A percentile compares a stretch with the other conserved stretches of the same genome.
phyloP scores from a whole-genome alignment of 2,329 filamentous ascomycete species.

The Pseudogymnoascus sp. region DNA sequence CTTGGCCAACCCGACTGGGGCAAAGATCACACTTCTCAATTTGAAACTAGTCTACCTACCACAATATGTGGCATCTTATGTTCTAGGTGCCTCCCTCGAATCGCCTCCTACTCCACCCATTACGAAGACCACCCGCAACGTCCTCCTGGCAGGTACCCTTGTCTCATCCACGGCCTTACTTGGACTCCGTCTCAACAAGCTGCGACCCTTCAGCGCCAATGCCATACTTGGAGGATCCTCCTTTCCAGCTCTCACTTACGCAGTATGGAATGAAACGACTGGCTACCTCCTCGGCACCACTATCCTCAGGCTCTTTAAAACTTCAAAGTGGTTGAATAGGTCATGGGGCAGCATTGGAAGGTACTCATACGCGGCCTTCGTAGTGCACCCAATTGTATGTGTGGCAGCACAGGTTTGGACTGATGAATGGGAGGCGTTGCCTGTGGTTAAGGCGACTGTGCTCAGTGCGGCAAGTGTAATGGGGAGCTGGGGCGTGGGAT shows the following conservation, averaged over 20 bases:
- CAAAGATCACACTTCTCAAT: neutral
- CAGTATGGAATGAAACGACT: slow-evolving; percentile 12
- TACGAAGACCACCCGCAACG: neutral
- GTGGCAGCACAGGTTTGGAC: neutral
- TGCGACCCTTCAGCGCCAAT: neutral
- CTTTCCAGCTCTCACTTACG: slow-evolving; percentile 7
- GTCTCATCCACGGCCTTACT: neutral
- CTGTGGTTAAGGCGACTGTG: neutral
- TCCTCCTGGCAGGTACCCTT: neutral
- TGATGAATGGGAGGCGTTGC: neutral
- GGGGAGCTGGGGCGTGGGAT: neutral
- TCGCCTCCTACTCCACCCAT: neutral
- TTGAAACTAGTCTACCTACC: neutral
- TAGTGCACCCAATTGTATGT: slow-evolving; percentile 12
- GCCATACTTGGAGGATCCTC: neutral
- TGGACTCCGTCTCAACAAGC: neutral
- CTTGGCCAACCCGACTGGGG: neutral
- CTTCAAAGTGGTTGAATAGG: slow-evolving; percentile 2
- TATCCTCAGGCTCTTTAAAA: slow-evolving; percentile 8
- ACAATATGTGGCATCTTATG: neutral
- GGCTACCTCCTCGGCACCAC: slow-evolving; percentile 9
- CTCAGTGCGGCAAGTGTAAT: neutral
- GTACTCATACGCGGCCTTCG: slow-evolving; percentile 13
- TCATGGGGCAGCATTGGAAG: slow-evolving; percentile 10
- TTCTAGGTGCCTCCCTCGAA: neutral